Percentiles rank a stretch among this genome's conserved stretches.
Evolutionary conservation across 164 flowering plant species (phyloP).

Genomic region (Cinnamomum micranthum): DNA sequence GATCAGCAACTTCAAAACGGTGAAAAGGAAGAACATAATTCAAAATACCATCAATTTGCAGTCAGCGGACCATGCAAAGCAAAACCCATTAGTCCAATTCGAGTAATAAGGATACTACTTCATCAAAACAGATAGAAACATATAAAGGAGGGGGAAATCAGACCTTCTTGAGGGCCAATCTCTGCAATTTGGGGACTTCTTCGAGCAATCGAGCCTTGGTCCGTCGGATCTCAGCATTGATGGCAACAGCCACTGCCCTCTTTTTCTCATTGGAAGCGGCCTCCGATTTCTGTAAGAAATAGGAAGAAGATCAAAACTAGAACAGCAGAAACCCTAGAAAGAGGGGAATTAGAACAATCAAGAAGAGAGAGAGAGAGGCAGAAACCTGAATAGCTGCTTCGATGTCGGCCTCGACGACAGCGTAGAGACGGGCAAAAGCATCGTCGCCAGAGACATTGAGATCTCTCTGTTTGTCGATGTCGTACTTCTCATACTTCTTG

Average conservation of each 20-base stretch:
- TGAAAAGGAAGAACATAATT: no score
- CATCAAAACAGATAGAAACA: no score
- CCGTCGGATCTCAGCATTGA: conserved; percentile 94
- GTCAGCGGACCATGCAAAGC: no score
- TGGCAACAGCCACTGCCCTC: conserved; percentile 76
- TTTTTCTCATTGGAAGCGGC: conserved; percentile 58
- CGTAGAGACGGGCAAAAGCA: conserved; percentile 81
- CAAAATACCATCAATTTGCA: no score
- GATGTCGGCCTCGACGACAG: conserved; percentile 64
- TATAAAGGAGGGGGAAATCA: neutral
- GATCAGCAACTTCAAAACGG: no score
- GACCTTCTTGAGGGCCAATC: conserved; percentile 77
- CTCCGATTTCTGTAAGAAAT: conserved; percentile 65
- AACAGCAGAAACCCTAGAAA: neutral
- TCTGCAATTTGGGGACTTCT: conserved; percentile 85
- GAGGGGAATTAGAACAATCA: neutral
- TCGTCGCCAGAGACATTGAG: conserved; percentile 70
- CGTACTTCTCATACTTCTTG: conserved; percentile 84
- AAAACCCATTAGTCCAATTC: no score
- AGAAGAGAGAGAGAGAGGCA: neutral
- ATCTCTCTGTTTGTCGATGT: conserved; percentile 72
- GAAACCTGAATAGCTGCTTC: conserved; percentile 65
- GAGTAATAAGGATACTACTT: no score
- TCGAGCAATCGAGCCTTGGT: conserved; percentile 80
- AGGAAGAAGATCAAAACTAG: neutral